Percentiles rank a stretch among this genome's conserved stretches.
Evolutionary conservation across 2,329 filamentous ascomycete genomes (phyloP).

Genomic region (Graphium sp.): DNA sequence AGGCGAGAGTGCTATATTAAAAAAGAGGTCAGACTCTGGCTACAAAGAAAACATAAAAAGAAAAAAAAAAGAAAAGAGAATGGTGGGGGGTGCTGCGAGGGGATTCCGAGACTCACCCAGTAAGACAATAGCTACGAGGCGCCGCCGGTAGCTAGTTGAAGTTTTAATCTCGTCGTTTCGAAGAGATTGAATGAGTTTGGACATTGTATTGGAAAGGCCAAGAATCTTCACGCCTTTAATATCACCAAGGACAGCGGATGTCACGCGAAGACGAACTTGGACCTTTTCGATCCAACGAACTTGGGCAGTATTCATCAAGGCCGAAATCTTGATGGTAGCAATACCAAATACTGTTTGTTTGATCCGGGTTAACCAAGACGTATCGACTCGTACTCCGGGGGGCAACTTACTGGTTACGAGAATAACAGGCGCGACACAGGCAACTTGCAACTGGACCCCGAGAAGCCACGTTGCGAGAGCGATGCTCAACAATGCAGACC

Average conservation of each 20-base stretch:
- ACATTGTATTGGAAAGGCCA: not conserved
- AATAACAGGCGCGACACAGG: not conserved
- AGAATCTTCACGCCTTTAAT: slow-evolving; percentile 4
- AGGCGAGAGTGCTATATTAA: not conserved
- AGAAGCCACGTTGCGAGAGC: slow-evolving; percentile 27
- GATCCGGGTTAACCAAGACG: too few species aligned
- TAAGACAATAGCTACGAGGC: not conserved
- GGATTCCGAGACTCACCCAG: slow-evolving; percentile 1
- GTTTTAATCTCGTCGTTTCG: not conserved
- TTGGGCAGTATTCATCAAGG: slow-evolving; percentile 3
- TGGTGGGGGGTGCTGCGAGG: not conserved
- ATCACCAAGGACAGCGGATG: not conserved
- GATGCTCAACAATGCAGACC: slow-evolving; percentile 22
- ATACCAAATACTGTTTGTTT: too few species aligned
- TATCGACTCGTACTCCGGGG: too few species aligned
- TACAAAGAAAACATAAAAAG: too few species aligned
- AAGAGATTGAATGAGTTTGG: not conserved
- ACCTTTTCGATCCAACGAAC: slow-evolving; percentile 1
- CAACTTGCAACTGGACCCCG: too few species aligned
- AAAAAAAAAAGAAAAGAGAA: not conserved
- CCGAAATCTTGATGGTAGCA: not conserved
- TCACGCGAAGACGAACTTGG: slow-evolving; percentile 2
- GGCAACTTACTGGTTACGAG: not conserved
- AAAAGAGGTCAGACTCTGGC: too few species aligned
- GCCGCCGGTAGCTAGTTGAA: not conserved